These are phyloP conservation scores for Akanthomyces uredinophilus DNA, from an alignment of 2,329 filamentous ascomycete species.

Conservation along the genomic window DNA sequence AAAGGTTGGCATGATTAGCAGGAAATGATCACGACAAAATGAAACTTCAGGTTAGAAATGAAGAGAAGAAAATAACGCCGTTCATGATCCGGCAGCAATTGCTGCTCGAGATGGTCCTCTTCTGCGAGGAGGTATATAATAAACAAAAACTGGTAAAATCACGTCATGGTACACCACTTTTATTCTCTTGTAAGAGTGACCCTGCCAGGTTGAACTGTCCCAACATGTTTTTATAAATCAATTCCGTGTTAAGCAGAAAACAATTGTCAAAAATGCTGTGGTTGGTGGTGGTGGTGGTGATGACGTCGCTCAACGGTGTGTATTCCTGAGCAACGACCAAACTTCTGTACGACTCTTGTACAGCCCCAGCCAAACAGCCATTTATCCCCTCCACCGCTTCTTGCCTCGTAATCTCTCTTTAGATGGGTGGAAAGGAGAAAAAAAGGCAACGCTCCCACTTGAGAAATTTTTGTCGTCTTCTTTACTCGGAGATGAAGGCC, in stretches of 20 bases:
- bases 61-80: conserved; percentile 4
- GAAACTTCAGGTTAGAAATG: not conserved
- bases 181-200: conserved; percentile 14
- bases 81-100: conserved; percentile 10
- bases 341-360: not conserved
- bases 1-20: not conserved
- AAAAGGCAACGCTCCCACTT: not conserved
- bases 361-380: not conserved
- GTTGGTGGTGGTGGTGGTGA: not conserved
- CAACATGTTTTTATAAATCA: conserved; percentile 14
- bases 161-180: conserved; percentile 18
- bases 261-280: conserved; percentile 4
- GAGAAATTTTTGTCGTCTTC: not conserved
- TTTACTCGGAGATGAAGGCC: conserved; percentile 54
- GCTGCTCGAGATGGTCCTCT: conserved; percentile 12
- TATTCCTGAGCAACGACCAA: not conserved
- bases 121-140: conserved; percentile 7
- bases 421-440: not conserved
- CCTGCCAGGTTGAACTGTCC: conserved; percentile 21
- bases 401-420: not conserved
- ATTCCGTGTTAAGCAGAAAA: conserved; percentile 16
- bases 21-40: not conserved
- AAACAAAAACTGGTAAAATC: conserved; percentile 4
- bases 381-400: not conserved
- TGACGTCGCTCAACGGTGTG: not conserved